Evolutionary conservation across 139 green algal genomes (phyloP).

Genomic region (Micractinium sp.): DNA sequence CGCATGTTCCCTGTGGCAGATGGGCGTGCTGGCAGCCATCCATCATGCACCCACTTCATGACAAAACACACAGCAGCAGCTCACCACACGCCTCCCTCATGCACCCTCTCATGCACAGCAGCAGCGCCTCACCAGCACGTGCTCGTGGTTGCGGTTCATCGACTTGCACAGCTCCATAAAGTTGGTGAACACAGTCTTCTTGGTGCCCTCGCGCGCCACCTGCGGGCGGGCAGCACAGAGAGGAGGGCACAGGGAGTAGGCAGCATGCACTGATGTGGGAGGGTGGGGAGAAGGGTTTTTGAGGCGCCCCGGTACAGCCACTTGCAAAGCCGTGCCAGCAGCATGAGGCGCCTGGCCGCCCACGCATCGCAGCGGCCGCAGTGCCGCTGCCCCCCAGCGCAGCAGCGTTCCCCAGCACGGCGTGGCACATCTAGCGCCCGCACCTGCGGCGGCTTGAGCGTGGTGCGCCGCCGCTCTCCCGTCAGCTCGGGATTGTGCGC

Average conservation of each 20-base stretch:
- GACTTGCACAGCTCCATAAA: constrained; percentile 98
- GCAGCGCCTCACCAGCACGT: constrained; percentile 57
- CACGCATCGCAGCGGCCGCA: too few species aligned
- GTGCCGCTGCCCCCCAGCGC: too few species aligned
- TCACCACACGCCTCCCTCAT: too few species aligned
- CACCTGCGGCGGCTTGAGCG: constrained; percentile 95
- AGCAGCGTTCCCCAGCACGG: too few species aligned
- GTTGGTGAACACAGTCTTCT: constrained; percentile 99
- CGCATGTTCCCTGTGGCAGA: too few species aligned
- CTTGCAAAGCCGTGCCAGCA: too few species aligned
- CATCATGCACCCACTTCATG: too few species aligned
- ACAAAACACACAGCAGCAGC: too few species aligned
- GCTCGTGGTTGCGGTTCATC: constrained; percentile 84
- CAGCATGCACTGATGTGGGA: background rate
- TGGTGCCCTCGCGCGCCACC: constrained; percentile 97
- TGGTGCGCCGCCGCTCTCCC: constrained; percentile 91
- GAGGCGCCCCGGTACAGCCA: background rate
- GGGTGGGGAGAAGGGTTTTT: background rate
- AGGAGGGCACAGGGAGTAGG: background rate
- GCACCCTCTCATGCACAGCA: too few species aligned
- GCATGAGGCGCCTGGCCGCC: background rate
- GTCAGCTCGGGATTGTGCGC: constrained; percentile 98
- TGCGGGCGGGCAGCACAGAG: background rate
- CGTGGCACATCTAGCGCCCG: background rate
- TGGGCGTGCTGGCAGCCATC: too few species aligned